Percentiles rank a stretch among this genome's conserved stretches.
Evolutionary conservation across 169 alveolate species (phyloP).

Genomic region (Cryptosporidium bovis): DNA sequence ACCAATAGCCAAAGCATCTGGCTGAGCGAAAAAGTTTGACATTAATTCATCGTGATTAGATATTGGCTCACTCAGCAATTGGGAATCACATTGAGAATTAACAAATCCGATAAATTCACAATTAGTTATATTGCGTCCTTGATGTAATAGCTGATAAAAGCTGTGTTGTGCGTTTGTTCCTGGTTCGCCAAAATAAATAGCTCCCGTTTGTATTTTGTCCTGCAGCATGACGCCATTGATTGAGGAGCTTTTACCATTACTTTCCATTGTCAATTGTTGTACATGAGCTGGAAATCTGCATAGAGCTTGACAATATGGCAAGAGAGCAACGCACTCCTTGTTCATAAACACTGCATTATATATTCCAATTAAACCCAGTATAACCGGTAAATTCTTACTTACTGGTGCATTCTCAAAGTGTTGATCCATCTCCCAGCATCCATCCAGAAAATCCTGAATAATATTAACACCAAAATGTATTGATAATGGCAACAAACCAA

Average conservation of each 20-base stretch:
- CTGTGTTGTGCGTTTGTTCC: constrained; percentile 99
- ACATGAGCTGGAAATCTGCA: constrained; percentile 95
- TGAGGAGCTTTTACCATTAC: constrained; percentile 94
- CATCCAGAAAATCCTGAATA: constrained; percentile 84
- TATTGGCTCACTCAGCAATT: constrained; percentile 71
- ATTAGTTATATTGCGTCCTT: constrained; percentile 94
- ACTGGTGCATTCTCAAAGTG: constrained; percentile 86
- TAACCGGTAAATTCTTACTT: constrained; percentile 91
- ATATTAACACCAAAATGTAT: constrained; percentile 91
- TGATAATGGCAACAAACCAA: constrained; percentile 97
- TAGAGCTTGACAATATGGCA: constrained; percentile 97
- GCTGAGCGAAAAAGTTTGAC: constrained; percentile 98
- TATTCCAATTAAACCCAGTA: constrained; percentile 94
- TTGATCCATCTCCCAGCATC: constrained; percentile 89
- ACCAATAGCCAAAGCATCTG: constrained; percentile 98
- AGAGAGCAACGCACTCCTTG: constrained; percentile 92
- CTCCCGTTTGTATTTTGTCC: constrained; percentile 88
- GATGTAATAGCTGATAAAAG: constrained; percentile 97
- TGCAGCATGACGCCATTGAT: constrained; percentile 84
- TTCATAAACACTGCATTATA: constrained; percentile 92
- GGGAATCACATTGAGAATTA: constrained; percentile 89
- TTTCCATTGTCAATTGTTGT: constrained; percentile 98
- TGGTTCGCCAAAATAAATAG: constrained; percentile 99
- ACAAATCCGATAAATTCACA: constrained; percentile 97
- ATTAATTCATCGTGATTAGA: constrained; percentile 95